phyloP scores from a whole-genome alignment of 768 basidiomycete genomes.

The Agaricus blazei region DNA sequence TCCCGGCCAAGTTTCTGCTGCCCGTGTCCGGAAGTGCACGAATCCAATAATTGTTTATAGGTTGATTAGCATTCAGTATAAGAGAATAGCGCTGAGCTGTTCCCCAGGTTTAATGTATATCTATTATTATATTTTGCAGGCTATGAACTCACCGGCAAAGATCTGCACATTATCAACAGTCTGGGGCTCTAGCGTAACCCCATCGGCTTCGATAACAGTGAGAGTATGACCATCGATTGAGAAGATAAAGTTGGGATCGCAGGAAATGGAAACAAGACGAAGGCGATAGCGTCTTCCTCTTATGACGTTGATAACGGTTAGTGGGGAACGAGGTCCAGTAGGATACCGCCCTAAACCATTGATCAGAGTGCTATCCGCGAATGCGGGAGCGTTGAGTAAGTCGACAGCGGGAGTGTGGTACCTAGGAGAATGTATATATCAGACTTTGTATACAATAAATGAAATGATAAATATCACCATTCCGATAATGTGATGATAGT shows the following conservation, averaged over 20 bases:
- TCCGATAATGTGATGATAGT: conserved; percentile 37
- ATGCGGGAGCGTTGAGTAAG: conserved; percentile 14
- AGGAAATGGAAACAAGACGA: conserved; percentile 41
- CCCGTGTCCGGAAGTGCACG: conserved; percentile 29
- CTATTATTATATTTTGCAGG: conserved; percentile 20
- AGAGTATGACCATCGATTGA: conserved; percentile 33
- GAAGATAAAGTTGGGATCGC: conserved; percentile 37
- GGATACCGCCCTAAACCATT: conserved; percentile 35
- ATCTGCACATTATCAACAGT: conserved; percentile 36
- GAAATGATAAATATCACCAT: conserved; percentile 19
- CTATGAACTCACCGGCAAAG: conserved; percentile 28
- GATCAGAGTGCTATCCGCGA: conserved; percentile 28
- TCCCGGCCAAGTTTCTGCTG: conserved; percentile 1
- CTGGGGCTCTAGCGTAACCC: conserved; percentile 20
- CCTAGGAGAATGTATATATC: conserved; percentile 9
- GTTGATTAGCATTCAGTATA: conserved; percentile 36
- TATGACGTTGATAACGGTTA: conserved; percentile 30
- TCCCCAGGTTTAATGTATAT: conserved; percentile 24
- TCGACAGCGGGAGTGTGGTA: conserved; percentile 18
- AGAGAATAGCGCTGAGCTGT: conserved; percentile 31
- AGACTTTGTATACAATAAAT: neutral
- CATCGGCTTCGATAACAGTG: conserved; percentile 36
- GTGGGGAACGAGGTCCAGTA: conserved; percentile 22
- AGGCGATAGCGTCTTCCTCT: conserved; percentile 35
- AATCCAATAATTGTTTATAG: conserved; percentile 51